A percentile compares a stretch with the other conserved stretches of the same genome.
Evolutionary conservation across 2,329 filamentous ascomycete species (phyloP).

Genomic region (Periconia macrospinosa): DNA sequence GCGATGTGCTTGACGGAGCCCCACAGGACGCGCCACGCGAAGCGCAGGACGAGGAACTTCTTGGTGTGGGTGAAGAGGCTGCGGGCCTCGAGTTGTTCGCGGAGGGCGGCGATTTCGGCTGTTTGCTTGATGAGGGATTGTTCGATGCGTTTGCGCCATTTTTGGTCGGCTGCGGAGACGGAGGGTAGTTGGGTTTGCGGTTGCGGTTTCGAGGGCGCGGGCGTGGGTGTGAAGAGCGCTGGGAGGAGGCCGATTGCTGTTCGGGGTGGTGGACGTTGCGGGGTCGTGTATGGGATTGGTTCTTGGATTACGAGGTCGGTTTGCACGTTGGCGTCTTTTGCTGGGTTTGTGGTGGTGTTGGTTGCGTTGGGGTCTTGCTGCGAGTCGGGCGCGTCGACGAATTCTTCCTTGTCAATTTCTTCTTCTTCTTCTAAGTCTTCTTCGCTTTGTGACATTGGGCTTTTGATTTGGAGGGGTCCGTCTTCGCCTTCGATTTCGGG

Average conservation of each 20-base stretch:
- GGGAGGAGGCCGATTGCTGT: conserved; percentile 13
- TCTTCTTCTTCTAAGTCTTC: conserved; percentile 54
- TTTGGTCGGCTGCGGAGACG: conserved; percentile 48
- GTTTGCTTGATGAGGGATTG: conserved; percentile 85
- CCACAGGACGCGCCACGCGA: conserved; percentile 73
- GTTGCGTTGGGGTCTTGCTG: conserved; percentile 40
- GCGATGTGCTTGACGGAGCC: conserved; percentile 71
- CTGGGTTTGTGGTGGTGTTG: not conserved
- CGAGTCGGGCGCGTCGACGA: conserved; percentile 53
- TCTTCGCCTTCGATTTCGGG: conserved; percentile 7
- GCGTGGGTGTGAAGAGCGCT: conserved; percentile 12
- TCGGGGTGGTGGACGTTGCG: conserved; percentile 8
- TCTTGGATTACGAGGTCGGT: conserved; percentile 12
- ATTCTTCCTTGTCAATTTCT: conserved; percentile 44
- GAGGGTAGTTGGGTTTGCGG: too few species aligned
- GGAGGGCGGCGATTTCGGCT: conserved; percentile 85
- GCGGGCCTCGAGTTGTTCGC: conserved; percentile 84
- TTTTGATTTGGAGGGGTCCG: conserved; percentile 61
- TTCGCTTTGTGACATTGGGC: conserved; percentile 77
- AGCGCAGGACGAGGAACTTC: conserved; percentile 60
- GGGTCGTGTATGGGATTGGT: conserved; percentile 10
- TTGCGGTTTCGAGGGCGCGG: conserved; percentile 16
- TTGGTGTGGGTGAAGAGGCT: conserved; percentile 69
- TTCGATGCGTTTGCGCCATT: conserved; percentile 83
- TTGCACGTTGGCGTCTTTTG: conserved; percentile 31